Evolutionary conservation across 2,329 filamentous ascomycete species (phyloP), one percentile per base, ranked within the genome.

Genomic region (Phyllosticta paracitricarpa): DNA sequence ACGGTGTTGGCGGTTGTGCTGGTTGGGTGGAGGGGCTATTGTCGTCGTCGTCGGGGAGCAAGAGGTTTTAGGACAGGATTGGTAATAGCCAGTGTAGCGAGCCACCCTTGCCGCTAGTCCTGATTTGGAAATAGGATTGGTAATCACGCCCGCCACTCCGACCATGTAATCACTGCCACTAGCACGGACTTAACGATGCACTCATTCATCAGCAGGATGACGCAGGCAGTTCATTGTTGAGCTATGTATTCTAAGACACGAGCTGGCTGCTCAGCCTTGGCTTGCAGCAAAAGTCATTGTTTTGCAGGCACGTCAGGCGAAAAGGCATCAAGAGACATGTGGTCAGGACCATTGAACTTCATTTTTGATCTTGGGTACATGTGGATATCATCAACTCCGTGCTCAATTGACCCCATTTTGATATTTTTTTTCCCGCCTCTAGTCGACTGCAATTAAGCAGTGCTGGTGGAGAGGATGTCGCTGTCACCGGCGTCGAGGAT

Each of bases 401-500:
- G 33, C 33, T 40, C 33, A 40, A 40, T 40, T 12, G 33, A 40
- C 33, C 33, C 56, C 17, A 17, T 28, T 58, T 48, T 28, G n/a
- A 26, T 53, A 24, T 7, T 48, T 62, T 52, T 7, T 48, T 62
- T 52, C 33, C 57, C 33, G 3, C 4, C 7, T 25, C 35, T 28
- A n/a, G 25, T 26, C 66, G 3, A 22, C 24, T 26, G 54, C 63
- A 69, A 68, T 67, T 78, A 79, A 65, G 73, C 71, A 60, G 76
- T 70, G 71, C 86, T 85, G 79, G 90, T 86, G 80, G 82, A 87
- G 72, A 99, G 85, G 79, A 99, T 99, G 80, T 99, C 94, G 70
- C 91, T 96, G 86, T 97, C 78, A 78, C 93, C 94, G 77, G 92
- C 91, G 80, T 99, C 94, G 69, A 97, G 82, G 76, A 97, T 89